A percentile compares a stretch with the other conserved stretches of the same genome.
phyloP scores from a whole-genome alignment of 352 stramenopile species.

The Pythium brassicae region DNA sequence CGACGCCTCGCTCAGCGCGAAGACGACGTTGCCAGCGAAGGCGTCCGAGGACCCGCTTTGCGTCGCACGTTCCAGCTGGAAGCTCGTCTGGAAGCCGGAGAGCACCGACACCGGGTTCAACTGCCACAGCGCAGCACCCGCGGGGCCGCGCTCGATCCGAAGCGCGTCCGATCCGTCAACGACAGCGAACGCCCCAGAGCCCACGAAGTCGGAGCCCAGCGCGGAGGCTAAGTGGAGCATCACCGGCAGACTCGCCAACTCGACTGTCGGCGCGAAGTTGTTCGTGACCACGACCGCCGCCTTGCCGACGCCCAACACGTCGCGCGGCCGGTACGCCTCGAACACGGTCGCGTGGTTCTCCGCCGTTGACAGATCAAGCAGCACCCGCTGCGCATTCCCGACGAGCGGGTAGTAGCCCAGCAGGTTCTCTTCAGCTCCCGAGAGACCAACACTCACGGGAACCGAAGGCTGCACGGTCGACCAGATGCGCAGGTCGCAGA shows the following conservation, averaged over 20 bases:
- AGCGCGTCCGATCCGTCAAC: conserved; percentile 18
- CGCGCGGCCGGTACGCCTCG: conserved; percentile 24
- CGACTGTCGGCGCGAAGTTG: conserved; percentile 25
- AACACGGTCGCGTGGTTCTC: conserved; percentile 74
- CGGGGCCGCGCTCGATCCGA: conserved; percentile 18
- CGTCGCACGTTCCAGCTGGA: conserved; percentile 28
- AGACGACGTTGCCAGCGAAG: conserved; percentile 5
- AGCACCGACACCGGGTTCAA: conserved; percentile 25
- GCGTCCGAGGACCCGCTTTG: conserved; percentile 5
- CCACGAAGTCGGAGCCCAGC: conserved; percentile 35
- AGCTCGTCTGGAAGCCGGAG: conserved; percentile 42
- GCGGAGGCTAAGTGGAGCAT: conserved; percentile 34
- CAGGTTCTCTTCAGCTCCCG: conserved; percentile 37
- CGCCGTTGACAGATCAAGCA: conserved; percentile 64
- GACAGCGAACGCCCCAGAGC: conserved; percentile 37
- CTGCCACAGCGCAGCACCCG: conserved; percentile 49
- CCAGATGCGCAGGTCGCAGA: conserved; percentile 76
- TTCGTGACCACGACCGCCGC: conserved; percentile 4
- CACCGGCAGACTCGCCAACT: conserved; percentile 31
- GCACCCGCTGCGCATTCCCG: conserved; percentile 47
- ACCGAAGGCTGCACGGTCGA: conserved; percentile 17
- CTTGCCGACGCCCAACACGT: conserved; percentile 3
- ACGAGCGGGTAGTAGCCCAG: conserved; percentile 77
- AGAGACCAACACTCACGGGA: conserved; percentile 17
- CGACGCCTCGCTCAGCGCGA: conserved; percentile 60